phyloP scores from a whole-genome alignment of 495 filamentous ascomycete species.

The Clavariopsis aquatica region DNA sequence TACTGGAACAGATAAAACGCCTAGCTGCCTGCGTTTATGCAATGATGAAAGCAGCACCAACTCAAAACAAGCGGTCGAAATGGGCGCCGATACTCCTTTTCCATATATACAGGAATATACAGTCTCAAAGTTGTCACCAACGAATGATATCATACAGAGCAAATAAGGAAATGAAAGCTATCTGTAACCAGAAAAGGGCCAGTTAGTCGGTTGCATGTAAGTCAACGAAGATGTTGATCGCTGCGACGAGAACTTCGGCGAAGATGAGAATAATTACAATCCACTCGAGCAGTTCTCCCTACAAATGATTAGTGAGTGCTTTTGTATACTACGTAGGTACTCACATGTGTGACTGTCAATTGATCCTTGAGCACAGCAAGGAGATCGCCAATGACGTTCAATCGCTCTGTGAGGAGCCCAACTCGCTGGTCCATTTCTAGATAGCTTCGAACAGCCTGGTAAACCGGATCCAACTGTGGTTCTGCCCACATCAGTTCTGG shows the following conservation, averaged over 20 bases:
- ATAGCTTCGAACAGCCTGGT: slow-evolving; percentile 90
- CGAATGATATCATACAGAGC: slow-evolving; percentile 3
- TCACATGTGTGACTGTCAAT: slow-evolving; percentile 80
- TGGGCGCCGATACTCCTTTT: not conserved
- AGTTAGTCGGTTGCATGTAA: slow-evolving; percentile 67
- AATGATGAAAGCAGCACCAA: not conserved
- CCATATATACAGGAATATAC: not conserved
- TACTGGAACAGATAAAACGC: slow-evolving; percentile 5
- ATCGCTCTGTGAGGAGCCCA: slow-evolving; percentile 79
- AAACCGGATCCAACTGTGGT: slow-evolving; percentile 91
- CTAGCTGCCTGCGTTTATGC: slow-evolving; percentile 15
- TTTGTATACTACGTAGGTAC: slow-evolving; percentile 5
- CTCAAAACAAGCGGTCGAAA: not conserved
- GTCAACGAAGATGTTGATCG: slow-evolving; percentile 94
- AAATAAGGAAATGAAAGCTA: not conserved
- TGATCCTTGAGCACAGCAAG: slow-evolving; percentile 95
- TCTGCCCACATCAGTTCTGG: slow-evolving; percentile 99
- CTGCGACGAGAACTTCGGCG: slow-evolving; percentile 91
- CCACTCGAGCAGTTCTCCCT: slow-evolving; percentile 39
- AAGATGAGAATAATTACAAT: slow-evolving; percentile 93
- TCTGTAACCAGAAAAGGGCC: not conserved
- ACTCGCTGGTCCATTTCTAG: slow-evolving; percentile 98
- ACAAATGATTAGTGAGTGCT: not conserved
- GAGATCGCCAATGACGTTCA: slow-evolving; percentile 93
- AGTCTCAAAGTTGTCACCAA: not conserved